phyloP scores from a whole-genome alignment of 305 asterid genomes.

The Solanum aculeatissimum region DNA sequence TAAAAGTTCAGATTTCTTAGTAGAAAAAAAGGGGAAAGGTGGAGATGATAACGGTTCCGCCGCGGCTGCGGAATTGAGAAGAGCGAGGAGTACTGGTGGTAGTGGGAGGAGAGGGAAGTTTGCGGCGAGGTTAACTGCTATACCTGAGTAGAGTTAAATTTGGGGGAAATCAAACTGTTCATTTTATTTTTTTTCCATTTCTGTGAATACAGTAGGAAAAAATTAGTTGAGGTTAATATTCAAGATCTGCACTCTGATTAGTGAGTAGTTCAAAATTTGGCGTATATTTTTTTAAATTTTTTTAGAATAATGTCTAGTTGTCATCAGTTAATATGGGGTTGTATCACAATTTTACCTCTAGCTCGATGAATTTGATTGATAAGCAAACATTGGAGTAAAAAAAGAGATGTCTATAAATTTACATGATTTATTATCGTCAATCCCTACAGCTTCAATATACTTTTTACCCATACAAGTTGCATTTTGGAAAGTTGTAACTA shows the following conservation, averaged over 20 bases:
- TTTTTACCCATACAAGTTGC: too few relatives aligned
- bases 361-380: neutral
- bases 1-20: conserved; percentile 2
- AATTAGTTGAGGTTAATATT: neutral
- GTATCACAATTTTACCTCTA: neutral
- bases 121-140: conserved; percentile 14
- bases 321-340: neutral
- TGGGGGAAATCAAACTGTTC: neutral
- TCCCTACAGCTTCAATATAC: neutral
- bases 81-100: conserved; percentile 1
- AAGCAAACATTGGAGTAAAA: neutral
- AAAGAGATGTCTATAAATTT: neutral
- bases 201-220: neutral
- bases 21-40: neutral
- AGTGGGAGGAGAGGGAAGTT: conserved; percentile 17
- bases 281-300: neutral
- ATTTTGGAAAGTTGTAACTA: too few relatives aligned
- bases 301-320: neutral
- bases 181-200: neutral
- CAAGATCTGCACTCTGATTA: neutral
- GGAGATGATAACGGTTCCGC: neutral
- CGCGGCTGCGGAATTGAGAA: neutral
- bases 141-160: conserved; percentile 15
- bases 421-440: neutral
- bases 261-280: neutral